Percentiles rank a stretch among this genome's conserved stretches.
These are phyloP conservation scores for Syzygium aromaticum DNA, from an alignment of 345 rosid species.

Conservation along the genomic window DNA sequence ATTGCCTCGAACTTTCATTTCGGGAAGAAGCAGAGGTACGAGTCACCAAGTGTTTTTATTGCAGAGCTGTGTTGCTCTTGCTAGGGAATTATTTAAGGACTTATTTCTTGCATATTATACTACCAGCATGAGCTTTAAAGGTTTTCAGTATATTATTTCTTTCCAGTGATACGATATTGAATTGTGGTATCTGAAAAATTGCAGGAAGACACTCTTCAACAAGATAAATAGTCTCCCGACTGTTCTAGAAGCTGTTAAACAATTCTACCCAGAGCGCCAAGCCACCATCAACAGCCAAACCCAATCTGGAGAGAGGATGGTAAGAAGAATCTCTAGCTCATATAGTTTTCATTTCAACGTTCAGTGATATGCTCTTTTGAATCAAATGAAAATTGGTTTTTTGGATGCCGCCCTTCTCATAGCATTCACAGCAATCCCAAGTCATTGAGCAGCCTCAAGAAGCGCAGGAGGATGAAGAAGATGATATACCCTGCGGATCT, in stretches of 20 bases:
- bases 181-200: not conserved
- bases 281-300: not conserved
- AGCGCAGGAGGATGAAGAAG: not conserved
- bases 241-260: not conserved
- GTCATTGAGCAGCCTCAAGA: not conserved
- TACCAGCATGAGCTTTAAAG: not conserved
- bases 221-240: not conserved
- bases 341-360: not conserved
- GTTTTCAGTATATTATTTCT: not conserved
- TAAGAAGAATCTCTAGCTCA: not conserved
- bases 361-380: not conserved
- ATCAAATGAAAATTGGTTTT: not conserved
- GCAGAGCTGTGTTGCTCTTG: not conserved
- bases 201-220: not conserved
- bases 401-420: not conserved
- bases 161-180: not conserved
- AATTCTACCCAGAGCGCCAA: not conserved
- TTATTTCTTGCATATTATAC: not conserved
- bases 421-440: not conserved
- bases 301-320: not conserved
- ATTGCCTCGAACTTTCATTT: not conserved
- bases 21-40: constrained; percentile 1
- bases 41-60: not conserved
- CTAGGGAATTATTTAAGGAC: not conserved
- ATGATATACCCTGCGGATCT: not conserved